Base-by-base conservation (phyloP, 2,329 filamentous ascomycete species). In the Talaromyces verruculosus region DNA sequence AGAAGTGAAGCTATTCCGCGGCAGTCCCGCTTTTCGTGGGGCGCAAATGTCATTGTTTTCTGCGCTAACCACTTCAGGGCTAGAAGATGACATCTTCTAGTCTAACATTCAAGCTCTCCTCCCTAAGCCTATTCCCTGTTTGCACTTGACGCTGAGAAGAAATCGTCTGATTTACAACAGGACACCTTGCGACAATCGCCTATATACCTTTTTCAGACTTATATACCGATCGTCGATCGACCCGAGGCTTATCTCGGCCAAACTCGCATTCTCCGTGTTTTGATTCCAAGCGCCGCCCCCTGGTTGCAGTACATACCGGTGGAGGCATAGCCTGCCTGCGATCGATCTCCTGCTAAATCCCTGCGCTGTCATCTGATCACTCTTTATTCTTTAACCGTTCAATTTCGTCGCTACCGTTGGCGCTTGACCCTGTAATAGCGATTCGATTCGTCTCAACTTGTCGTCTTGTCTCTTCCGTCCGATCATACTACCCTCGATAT, bases 291-390 rank as follows among this genome's bases (percentile, higher is more conserved):
- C 55, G 19, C 61, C 61, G 10, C 51, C 62, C 51, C 62, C 62
- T 58, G 62, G 62, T 64, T 64, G 8, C 61, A 30, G 51, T 43
- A 45, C 62, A 57, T 64, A 64, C 49, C 39, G 39, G 17, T 28
- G 57, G 57, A 43, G 39, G 37, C 57, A 30, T 25, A 37, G 22
- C 25, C 47, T 41, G 22, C 39, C 22, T 60, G 1, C 35, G 37
- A 60, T 39, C 17, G 37, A 41, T 43, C 57, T 43, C 57, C 8
- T 37, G 33, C 53, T 22, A 37, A n/a, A 25, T 57, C 53, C 33
- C 5, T 57, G 53, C 15, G 25, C 49, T 39, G 30, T 55, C 51
- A 55, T 57, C 53, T 25, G 33, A 39, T 57, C 10, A 4, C 28
- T 57, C 19, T 15, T 53, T 5, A 47, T 30, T 39, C 33, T 22